Percentiles rank a stretch among this genome's conserved stretches.
Evolutionary conservation across 2,329 filamentous ascomycete species (phyloP).

Genomic region (Xylariaceae sp.): DNA sequence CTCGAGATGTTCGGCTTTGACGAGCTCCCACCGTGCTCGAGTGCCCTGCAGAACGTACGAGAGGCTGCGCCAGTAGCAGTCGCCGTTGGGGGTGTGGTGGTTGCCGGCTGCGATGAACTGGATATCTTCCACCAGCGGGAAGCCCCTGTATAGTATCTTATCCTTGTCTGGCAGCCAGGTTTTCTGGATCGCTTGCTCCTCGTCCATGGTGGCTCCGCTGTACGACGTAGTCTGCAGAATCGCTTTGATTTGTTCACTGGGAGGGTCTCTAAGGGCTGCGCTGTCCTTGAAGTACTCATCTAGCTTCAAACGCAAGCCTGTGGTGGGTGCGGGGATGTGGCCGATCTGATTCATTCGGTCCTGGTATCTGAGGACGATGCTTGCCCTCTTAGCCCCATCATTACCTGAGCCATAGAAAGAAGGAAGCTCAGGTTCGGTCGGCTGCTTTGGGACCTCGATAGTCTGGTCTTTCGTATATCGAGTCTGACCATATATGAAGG

Average conservation of each 20-base stretch:
- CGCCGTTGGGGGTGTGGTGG: slow-evolving; percentile 9
- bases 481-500: neutral
- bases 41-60: slow-evolving; percentile 28
- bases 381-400: neutral
- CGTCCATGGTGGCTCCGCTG: slow-evolving; percentile 6
- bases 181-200: slow-evolving; percentile 6
- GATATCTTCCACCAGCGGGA: slow-evolving; percentile 33
- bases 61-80: slow-evolving; percentile 33
- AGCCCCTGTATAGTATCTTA: slow-evolving; percentile 17
- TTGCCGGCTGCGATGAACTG: slow-evolving; percentile 28
- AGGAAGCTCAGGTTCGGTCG: neutral
- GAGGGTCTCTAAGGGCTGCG: neutral
- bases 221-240: slow-evolving; percentile 4
- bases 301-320: slow-evolving; percentile 7
- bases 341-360: slow-evolving; percentile 4
- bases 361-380: slow-evolving; percentile 6
- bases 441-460: too few species aligned
- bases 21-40: slow-evolving; percentile 22
- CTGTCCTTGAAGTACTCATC: slow-evolving; percentile 5
- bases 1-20: slow-evolving; percentile 33
- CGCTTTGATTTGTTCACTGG: neutral
- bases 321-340: slow-evolving; percentile 6
- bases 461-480: slow-evolving; percentile 10
- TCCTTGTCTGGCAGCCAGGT: neutral
- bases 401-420: slow-evolving; percentile 7